A percentile compares a stretch with the other conserved stretches of the same genome.
phyloP scores from a whole-genome alignment of 2,329 filamentous ascomycete genomes.

The Phialocephala sp. region DNA sequence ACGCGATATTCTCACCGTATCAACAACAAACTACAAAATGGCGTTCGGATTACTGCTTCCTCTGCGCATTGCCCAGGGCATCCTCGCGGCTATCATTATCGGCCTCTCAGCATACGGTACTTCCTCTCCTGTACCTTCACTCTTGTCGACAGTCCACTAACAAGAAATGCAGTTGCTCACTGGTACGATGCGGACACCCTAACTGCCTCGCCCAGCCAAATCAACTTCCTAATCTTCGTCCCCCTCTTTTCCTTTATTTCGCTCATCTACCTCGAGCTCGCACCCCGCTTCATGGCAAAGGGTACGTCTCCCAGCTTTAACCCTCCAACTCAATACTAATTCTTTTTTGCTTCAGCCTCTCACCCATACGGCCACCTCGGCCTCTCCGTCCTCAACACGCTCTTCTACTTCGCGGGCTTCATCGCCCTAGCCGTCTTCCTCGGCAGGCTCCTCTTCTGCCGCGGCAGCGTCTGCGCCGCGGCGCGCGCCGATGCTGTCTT shows the following conservation, averaged over 20 bases:
- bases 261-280: constrained; percentile 57
- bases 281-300: constrained; percentile 48
- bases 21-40: constrained; percentile 42
- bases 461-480: constrained; percentile 60
- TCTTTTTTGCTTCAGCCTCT: constrained; percentile 43
- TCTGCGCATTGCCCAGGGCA: constrained; percentile 53
- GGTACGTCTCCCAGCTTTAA: constrained; percentile 27
- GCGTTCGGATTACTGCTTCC: constrained; percentile 48
- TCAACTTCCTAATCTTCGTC: constrained; percentile 63
- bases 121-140: constrained; percentile 6
- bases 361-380: constrained; percentile 56
- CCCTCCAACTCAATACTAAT: neutral
- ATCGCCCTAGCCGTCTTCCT: constrained; percentile 64
- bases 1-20: neutral
- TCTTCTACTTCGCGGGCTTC: constrained; percentile 66
- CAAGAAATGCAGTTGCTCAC: constrained; percentile 55
- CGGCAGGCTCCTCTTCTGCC: constrained; percentile 59
- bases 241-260: constrained; percentile 61
- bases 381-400: constrained; percentile 56
- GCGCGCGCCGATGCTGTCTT: constrained; percentile 61
- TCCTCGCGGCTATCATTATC: constrained; percentile 53
- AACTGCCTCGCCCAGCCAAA: constrained; percentile 57
- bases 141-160: constrained; percentile 27
- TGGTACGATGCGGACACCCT: constrained; percentile 64
- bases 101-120: constrained; percentile 57